Conservation (phyloP, 768 basidiomycete species). For the Leccinum uliginosum region DNA sequence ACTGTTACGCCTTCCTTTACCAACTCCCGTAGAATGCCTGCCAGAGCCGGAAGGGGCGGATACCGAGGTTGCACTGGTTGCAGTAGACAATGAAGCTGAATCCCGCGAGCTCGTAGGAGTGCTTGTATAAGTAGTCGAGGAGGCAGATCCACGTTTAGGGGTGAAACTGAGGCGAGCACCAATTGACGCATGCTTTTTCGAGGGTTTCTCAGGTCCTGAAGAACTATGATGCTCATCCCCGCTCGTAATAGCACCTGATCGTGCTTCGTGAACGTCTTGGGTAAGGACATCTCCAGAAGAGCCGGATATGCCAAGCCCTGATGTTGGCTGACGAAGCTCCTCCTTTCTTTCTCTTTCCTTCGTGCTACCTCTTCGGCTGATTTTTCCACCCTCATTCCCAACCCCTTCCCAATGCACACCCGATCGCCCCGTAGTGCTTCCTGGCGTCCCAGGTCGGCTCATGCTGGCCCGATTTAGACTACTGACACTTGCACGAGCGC, state of each 20-base stretch:
- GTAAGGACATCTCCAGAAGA: slow-evolving; percentile 29
- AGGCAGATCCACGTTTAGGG: slow-evolving; percentile 85
- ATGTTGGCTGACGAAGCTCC: slow-evolving; percentile 22
- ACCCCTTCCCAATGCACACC: slow-evolving; percentile 76
- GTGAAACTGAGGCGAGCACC: slow-evolving; percentile 69
- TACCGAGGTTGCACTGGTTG: slow-evolving; percentile 73
- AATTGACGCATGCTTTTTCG: slow-evolving; percentile 56
- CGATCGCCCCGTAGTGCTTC: slow-evolving; percentile 44
- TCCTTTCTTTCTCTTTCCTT: slow-evolving; percentile 46
- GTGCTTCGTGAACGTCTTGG: slow-evolving; percentile 39
- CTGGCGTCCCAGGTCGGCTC: slow-evolving; percentile 74
- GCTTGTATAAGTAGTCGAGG: slow-evolving; percentile 81
- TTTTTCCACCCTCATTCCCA: slow-evolving; percentile 33
- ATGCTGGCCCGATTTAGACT: slow-evolving; percentile 64
- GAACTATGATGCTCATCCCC: slow-evolving; percentile 55
- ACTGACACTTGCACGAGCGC: slow-evolving; percentile 71
- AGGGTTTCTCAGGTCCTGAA: slow-evolving; percentile 54
- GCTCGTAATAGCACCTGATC: slow-evolving; percentile 41
- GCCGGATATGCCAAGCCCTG: slow-evolving; percentile 35
- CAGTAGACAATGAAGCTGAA: slow-evolving; percentile 76
- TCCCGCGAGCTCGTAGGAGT: slow-evolving; percentile 84
- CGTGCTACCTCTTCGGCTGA: slow-evolving; percentile 35
- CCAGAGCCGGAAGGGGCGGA: slow-evolving; percentile 58
- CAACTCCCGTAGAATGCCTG: slow-evolving; percentile 60
- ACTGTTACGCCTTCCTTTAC: slow-evolving; percentile 71